Conservation (phyloP, 768 basidiomycete species). For the Hemileccinum rubropunctum region DNA sequence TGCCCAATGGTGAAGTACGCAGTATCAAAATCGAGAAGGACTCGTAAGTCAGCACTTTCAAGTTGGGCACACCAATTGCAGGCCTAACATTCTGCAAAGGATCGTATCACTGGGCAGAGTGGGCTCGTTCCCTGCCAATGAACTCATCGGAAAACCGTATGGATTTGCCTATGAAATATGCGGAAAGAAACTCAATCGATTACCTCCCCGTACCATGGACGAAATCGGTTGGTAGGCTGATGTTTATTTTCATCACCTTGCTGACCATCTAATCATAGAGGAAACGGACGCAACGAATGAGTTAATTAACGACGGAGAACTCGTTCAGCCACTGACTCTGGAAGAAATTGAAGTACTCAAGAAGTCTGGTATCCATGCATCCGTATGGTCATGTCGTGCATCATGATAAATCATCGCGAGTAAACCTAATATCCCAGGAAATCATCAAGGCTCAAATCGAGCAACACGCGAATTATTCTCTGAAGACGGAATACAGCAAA, state of each 20-base stretch:
- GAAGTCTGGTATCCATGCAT: constrained; percentile 75
- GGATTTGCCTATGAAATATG: constrained; percentile 88
- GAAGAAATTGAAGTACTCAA: constrained; percentile 85
- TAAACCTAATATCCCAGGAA: constrained; percentile 52
- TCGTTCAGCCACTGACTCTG: constrained; percentile 78
- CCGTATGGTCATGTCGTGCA: constrained; percentile 42
- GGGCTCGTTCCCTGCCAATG: constrained; percentile 75
- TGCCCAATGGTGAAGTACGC: constrained; percentile 80
- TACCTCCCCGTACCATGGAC: constrained; percentile 62
- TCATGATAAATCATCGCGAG: constrained; percentile 3
- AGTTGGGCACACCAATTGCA: neutral
- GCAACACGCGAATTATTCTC: constrained; percentile 83
- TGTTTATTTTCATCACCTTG: neutral
- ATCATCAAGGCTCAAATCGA: constrained; percentile 95
- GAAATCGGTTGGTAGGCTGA: constrained; percentile 63
- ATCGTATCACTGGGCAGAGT: constrained; percentile 77
- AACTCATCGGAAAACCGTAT: constrained; percentile 79
- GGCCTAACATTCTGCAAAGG: constrained; percentile 37
- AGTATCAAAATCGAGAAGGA: constrained; percentile 70
- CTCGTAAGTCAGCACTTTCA: constrained; percentile 47
- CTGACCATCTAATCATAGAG: constrained; percentile 47
- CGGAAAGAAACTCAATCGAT: constrained; percentile 61
- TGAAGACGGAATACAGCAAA: constrained; percentile 98
- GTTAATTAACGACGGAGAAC: constrained; percentile 83
- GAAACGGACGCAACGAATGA: constrained; percentile 98